Percentiles rank a stretch among this genome's conserved stretches.
phyloP scores from a whole-genome alignment of 495 filamentous ascomycete genomes.

The Aspergillus hancockii region DNA sequence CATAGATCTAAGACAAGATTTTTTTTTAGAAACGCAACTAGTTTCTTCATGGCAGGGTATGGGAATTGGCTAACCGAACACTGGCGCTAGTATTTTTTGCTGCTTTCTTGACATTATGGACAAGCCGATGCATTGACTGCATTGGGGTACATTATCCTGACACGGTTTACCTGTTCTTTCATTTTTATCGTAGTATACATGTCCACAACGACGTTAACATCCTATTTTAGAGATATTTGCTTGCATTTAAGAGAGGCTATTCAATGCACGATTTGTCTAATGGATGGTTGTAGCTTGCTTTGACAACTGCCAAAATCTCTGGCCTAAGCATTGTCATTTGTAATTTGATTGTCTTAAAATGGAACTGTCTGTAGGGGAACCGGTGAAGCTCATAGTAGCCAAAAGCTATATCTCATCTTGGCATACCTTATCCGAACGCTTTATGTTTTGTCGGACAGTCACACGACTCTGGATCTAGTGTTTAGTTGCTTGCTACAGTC shows the following conservation, averaged over 20 bases:
- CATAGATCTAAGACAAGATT: constrained; percentile 26
- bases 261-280: not conserved
- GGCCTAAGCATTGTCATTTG: no score
- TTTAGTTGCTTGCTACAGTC: no score
- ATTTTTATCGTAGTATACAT: constrained; percentile 37
- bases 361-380: no score
- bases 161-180: constrained; percentile 19
- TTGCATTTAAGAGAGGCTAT: constrained; percentile 11
- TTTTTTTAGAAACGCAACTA: constrained; percentile 13
- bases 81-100: constrained; percentile 35
- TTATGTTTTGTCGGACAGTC: no score
- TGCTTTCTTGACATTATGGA: constrained; percentile 14
- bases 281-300: not conserved
- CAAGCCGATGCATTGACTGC: constrained; percentile 20
- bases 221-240: constrained; percentile 30
- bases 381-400: no score
- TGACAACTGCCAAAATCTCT: not conserved
- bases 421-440: no score
- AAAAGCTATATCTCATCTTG: no score
- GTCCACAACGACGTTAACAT: constrained; percentile 26
- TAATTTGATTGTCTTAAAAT: no score
- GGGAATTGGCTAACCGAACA: constrained; percentile 33
- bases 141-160: constrained; percentile 16
- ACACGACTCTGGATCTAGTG: no score
- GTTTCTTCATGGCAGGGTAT: constrained; percentile 24